phyloP scores from a whole-genome alignment of 768 basidiomycete genomes.

The Baorangia bicolor region DNA sequence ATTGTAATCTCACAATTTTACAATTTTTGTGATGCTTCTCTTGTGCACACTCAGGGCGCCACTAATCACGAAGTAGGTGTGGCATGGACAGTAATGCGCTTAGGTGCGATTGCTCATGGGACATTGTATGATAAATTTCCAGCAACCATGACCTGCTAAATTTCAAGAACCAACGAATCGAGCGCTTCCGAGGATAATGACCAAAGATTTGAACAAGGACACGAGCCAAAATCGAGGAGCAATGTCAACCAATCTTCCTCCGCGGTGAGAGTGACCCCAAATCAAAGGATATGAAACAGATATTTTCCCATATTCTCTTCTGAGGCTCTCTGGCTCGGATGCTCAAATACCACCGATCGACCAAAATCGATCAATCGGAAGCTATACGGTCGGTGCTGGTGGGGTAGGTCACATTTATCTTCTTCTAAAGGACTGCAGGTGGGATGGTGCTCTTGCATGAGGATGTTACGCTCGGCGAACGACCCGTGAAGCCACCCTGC shows the following conservation, averaged over 20 bases:
- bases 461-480: slow-evolving; percentile 42
- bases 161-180: no score
- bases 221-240: background rate
- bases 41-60: no score
- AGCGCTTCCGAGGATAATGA: no score
- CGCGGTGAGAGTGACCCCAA: background rate
- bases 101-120: no score
- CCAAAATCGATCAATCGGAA: slow-evolving; percentile 54
- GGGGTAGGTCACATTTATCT: background rate
- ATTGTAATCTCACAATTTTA: no score
- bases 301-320: background rate
- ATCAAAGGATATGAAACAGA: slow-evolving; percentile 3
- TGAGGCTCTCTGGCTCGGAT: no score
- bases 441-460: slow-evolving; percentile 43
- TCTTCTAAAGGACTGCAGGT: slow-evolving; percentile 17
- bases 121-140: no score
- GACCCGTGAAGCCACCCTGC: slow-evolving; percentile 41
- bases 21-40: no score
- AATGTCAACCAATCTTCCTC: background rate
- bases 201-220: background rate
- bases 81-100: background rate
- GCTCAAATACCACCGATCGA: slow-evolving; percentile 33
- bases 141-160: no score
- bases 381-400: slow-evolving; percentile 8
- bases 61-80: background rate